Evolutionary conservation across 805 yeast genomes (phyloP).

Genomic region (Wickerhamomyces sydowiorum): DNA sequence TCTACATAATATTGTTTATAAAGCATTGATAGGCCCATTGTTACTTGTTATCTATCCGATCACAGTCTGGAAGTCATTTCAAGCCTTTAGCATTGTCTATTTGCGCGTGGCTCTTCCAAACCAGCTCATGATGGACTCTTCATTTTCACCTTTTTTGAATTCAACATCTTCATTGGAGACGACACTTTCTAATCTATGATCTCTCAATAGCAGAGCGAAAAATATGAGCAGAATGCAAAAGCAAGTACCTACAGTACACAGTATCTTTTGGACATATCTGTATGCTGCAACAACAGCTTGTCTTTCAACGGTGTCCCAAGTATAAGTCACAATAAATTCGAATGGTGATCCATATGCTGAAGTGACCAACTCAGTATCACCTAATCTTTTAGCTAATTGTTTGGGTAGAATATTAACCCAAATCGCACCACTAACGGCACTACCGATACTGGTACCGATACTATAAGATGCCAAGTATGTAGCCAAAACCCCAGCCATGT

Average conservation of each 20-base stretch:
- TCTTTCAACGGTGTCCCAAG: constrained; percentile 59
- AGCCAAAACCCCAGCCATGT: constrained; percentile 58
- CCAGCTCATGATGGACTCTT: constrained; percentile 1
- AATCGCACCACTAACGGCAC: constrained; percentile 61
- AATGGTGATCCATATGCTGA: constrained; percentile 47
- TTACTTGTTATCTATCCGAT: too few species aligned
- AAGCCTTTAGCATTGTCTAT: neutral
- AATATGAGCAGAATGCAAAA: constrained; percentile 48
- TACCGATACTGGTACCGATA: constrained; percentile 61
- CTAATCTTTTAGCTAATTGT: constrained; percentile 1
- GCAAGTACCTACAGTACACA: constrained; percentile 48
- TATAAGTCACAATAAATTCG: constrained; percentile 37
- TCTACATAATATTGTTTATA: too few species aligned
- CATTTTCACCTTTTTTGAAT: constrained; percentile 3
- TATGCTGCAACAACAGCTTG: constrained; percentile 48
- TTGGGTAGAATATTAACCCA: constrained; percentile 48
- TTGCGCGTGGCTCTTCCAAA: neutral
- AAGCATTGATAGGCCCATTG: too few species aligned
- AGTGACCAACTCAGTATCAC: constrained; percentile 23
- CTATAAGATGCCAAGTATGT: constrained; percentile 52
- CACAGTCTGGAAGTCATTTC: too few species aligned
- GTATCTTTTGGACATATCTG: constrained; percentile 46
- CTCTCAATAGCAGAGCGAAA: constrained; percentile 44
- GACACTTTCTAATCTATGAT: constrained; percentile 35
- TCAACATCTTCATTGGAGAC: constrained; percentile 8